Evolutionary conservation across 1,139 yeast species (phyloP).

Genomic region (Arxiozyma bovina): DNA sequence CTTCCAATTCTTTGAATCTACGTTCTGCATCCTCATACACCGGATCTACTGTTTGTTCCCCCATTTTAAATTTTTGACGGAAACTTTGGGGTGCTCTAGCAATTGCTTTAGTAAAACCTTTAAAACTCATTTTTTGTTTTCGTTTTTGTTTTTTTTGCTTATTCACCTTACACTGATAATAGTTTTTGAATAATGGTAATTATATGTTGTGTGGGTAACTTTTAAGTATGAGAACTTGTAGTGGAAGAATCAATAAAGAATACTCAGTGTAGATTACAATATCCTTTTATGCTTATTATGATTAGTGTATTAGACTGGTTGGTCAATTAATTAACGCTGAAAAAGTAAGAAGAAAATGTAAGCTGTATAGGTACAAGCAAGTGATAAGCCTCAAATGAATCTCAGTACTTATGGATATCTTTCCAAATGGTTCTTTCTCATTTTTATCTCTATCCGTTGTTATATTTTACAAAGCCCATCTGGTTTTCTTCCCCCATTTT

Average conservation of each 20-base stretch:
- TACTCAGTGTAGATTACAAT: too few species aligned
- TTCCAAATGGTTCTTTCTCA: background rate
- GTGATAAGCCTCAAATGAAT: too few species aligned
- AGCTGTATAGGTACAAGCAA: background rate
- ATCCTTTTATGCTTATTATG: too few species aligned
- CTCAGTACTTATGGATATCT: too few species aligned
- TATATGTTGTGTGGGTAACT: background rate
- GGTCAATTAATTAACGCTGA: background rate
- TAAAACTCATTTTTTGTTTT: slow-evolving; percentile 61
- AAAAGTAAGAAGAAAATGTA: background rate
- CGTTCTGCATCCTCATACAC: slow-evolving; percentile 93
- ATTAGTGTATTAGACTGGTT: background rate
- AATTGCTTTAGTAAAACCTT: slow-evolving; percentile 82
- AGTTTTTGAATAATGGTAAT: background rate
- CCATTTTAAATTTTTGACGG: slow-evolving; percentile 77
- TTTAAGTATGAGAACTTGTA: background rate
- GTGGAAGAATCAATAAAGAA: background rate
- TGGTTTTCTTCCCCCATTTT: background rate
- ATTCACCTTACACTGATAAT: too few species aligned
- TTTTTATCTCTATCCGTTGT: background rate
- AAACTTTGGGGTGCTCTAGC: slow-evolving; percentile 76
- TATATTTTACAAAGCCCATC: background rate
- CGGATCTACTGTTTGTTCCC: slow-evolving; percentile 73
- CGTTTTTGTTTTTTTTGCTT: background rate
- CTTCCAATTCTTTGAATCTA: slow-evolving; percentile 84